These are phyloP conservation scores for Cryptococcus sp. DNA, from an alignment of 1,284 basidiomycete species.

Conservation along the genomic window DNA sequence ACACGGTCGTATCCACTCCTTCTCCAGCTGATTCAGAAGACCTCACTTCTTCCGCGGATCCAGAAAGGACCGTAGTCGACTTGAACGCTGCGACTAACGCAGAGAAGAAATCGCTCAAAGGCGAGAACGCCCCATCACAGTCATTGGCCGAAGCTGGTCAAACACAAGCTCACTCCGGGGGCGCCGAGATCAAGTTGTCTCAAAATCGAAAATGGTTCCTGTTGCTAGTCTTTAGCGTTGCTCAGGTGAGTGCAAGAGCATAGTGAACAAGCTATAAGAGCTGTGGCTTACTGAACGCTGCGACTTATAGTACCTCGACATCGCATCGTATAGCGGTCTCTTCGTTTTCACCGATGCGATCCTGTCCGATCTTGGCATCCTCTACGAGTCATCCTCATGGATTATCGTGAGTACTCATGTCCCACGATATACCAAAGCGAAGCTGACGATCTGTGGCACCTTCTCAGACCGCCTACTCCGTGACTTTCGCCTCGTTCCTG, in stretches of 20 bases:
- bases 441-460: not conserved
- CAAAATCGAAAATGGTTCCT: constrained; percentile 34
- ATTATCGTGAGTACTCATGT: constrained; percentile 25
- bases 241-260: constrained; percentile 19
- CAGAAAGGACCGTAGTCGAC: not conserved
- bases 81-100: not conserved
- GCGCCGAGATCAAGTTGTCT: constrained; percentile 15
- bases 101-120: not conserved
- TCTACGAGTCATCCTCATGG: constrained; percentile 38
- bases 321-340: constrained; percentile 14
- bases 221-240: constrained; percentile 27
- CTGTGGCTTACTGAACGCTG: not conserved
- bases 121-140: not conserved
- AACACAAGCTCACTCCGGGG: not conserved
- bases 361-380: constrained; percentile 25
- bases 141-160: not conserved
- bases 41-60: not conserved
- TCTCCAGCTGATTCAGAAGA: not conserved
- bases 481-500: constrained; percentile 25
- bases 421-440: not conserved
- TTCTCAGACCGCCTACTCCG: constrained; percentile 6
- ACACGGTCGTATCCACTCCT: not conserved
- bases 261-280: not conserved
- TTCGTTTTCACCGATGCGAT: constrained; percentile 37
- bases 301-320: constrained; percentile 19